Conservation (phyloP, 1,284 basidiomycete species). For the Pascua guehoae region DNA sequence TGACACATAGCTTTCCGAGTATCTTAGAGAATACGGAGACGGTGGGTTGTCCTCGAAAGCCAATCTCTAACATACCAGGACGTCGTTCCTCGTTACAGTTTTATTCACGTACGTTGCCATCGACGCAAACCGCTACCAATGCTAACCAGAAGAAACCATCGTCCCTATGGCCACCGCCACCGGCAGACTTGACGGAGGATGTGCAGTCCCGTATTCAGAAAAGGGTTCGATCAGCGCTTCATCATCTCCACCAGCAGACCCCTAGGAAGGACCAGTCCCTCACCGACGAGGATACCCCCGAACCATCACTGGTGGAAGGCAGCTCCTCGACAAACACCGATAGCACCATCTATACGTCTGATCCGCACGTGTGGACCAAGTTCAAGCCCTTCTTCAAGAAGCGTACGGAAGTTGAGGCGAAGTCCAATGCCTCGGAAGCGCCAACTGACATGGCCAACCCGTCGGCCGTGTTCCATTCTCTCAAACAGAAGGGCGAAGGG, state of each 20-base stretch:
- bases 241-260: too few species aligned
- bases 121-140: background rate
- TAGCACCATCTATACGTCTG: constrained; percentile 2
- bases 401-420: too few species aligned
- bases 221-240: background rate
- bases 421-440: too few species aligned
- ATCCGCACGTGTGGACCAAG: background rate
- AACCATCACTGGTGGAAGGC: background rate
- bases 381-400: background rate
- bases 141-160: constrained; percentile 67
- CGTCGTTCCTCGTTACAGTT: constrained; percentile 58
- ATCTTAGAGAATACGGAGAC: constrained; percentile 75
- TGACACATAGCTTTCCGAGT: constrained; percentile 92
- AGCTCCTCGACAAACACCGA: constrained; percentile 30
- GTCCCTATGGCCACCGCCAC: constrained; percentile 84
- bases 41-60: constrained; percentile 49
- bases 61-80: constrained; percentile 54
- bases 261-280: background rate
- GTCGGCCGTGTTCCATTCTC: constrained; percentile 16
- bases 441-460: constrained; percentile 23
- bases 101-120: constrained; percentile 43
- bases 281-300: background rate
- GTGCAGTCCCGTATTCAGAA: constrained; percentile 59
- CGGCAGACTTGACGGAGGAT: constrained; percentile 62
- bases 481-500: constrained; percentile 2